Percentiles rank a stretch among this genome's conserved stretches.
These are phyloP conservation scores for Phytophthora chlamydospora DNA, from an alignment of 352 stramenopile species.

Conservation along the genomic window DNA sequence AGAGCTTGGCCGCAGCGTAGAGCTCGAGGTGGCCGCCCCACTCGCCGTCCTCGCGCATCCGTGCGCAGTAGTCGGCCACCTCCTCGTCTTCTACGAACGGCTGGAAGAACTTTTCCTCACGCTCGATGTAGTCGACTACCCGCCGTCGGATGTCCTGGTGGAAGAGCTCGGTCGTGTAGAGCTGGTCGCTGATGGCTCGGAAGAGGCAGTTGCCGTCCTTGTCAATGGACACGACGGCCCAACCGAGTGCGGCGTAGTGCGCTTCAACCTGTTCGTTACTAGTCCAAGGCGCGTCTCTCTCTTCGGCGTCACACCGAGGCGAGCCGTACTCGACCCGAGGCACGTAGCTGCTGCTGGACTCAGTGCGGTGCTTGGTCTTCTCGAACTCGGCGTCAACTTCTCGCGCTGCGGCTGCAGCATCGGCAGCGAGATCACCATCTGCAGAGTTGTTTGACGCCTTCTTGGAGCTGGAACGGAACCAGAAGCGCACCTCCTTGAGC, in stretches of 20 bases:
- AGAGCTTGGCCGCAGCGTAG: slow-evolving; percentile 59
- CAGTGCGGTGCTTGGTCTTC: slow-evolving; percentile 17
- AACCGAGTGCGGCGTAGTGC: slow-evolving; percentile 45
- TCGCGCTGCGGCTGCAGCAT: slow-evolving; percentile 18
- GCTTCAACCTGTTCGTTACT: slow-evolving; percentile 45
- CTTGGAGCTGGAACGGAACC: slow-evolving; percentile 31
- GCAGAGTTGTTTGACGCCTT: background rate
- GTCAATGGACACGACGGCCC: slow-evolving; percentile 33
- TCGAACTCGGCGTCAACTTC: slow-evolving; percentile 15
- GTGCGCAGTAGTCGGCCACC: slow-evolving; percentile 46
- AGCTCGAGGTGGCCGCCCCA: slow-evolving; percentile 72
- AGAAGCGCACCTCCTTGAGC: slow-evolving; percentile 28
- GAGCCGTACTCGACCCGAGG: slow-evolving; percentile 26
- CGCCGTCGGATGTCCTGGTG: slow-evolving; percentile 48
- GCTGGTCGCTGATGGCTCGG: slow-evolving; percentile 61
- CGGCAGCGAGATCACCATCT: slow-evolving; percentile 6
- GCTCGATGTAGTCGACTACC: slow-evolving; percentile 52
- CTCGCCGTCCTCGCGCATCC: slow-evolving; percentile 54
- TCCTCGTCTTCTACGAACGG: slow-evolving; percentile 47
- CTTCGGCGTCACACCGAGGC: slow-evolving; percentile 5
- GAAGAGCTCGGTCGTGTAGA: slow-evolving; percentile 53
- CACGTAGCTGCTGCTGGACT: slow-evolving; percentile 10
- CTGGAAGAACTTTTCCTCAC: slow-evolving; percentile 42
- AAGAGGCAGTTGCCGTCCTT: slow-evolving; percentile 67
- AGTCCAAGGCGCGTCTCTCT: slow-evolving; percentile 37